Conservation (phyloP, 805 yeast species). For the Yarrowia phangngaensis region DNA sequence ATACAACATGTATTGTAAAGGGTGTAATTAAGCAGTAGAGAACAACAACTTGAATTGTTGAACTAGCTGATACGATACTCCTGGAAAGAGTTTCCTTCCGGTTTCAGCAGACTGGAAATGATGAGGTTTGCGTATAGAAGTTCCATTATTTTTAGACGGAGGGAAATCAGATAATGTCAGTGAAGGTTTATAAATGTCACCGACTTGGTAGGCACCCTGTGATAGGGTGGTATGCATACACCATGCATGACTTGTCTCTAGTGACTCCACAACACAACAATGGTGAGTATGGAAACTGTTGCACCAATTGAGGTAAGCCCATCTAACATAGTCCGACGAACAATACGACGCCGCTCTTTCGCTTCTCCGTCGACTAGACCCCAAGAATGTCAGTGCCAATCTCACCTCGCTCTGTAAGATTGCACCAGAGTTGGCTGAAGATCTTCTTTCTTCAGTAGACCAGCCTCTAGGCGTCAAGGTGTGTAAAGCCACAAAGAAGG, state of each 20-base stretch:
- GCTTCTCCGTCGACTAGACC: constrained; percentile 69
- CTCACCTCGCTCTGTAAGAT: constrained; percentile 48
- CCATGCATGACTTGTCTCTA: no score
- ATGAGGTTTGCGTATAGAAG: no score
- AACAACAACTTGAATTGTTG: no score
- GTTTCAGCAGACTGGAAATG: neutral
- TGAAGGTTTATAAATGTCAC: neutral
- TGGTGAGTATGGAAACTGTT: no score
- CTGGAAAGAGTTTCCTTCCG: neutral
- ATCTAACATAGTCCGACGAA: constrained; percentile 41
- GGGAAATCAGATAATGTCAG: no score
- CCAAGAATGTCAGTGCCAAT: constrained; percentile 52
- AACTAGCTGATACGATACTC: no score
- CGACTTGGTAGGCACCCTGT: no score
- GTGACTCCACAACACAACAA: constrained; percentile 8
- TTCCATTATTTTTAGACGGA: no score
- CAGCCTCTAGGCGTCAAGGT: constrained; percentile 61
- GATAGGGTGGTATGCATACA: no score
- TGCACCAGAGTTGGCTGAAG: constrained; percentile 76
- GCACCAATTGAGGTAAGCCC: neutral
- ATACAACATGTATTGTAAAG: no score
- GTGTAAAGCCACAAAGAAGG: constrained; percentile 51
- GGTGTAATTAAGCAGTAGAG: no score
- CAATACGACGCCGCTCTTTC: constrained; percentile 75
- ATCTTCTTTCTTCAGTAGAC: constrained; percentile 79